Percentiles rank a stretch among this genome's conserved stretches.
phyloP scores from a whole-genome alignment of 1,139 yeast genomes.

The Geotrichum europaeum region DNA sequence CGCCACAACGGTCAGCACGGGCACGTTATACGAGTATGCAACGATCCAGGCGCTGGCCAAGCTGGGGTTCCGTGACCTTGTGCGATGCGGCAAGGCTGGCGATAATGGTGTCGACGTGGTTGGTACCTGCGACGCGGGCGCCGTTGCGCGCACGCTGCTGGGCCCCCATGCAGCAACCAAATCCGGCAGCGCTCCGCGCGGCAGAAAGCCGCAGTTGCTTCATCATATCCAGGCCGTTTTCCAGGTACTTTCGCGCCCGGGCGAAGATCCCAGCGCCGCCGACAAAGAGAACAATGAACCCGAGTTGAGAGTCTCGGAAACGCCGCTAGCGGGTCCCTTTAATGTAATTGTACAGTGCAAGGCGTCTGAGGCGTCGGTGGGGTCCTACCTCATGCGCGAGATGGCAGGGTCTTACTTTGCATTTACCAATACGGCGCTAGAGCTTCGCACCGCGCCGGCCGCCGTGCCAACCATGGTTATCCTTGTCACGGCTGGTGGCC shows the following conservation, averaged over 20 bases:
- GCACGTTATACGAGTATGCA: conserved; percentile 15
- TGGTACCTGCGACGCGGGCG: conserved; percentile 2
- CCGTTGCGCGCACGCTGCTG: background rate
- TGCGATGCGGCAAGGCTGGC: conserved; percentile 14
- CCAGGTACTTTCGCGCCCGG: background rate
- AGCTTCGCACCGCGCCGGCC: background rate
- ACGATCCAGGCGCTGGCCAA: conserved; percentile 8
- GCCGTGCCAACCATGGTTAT: conserved; percentile 5
- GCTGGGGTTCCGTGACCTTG: conserved; percentile 8
- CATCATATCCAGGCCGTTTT: background rate
- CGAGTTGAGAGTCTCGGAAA: background rate
- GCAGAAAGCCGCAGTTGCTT: background rate
- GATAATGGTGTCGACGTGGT: conserved; percentile 15
- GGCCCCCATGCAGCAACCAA: background rate
- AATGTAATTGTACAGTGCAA: conserved; percentile 16
- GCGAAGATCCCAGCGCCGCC: background rate
- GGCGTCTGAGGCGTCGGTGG: conserved; percentile 10
- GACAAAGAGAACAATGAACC: background rate
- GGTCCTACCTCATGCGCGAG: conserved; percentile 13
- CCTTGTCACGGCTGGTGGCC: conserved; percentile 13
- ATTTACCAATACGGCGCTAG: background rate
- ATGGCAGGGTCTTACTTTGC: conserved; percentile 17
- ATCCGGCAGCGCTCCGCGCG: background rate
- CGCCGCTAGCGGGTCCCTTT: background rate
- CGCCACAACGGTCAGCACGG: conserved; percentile 2